These are phyloP conservation scores for Rhodotorula sp. DNA, from an alignment of 1,284 basidiomycete genomes.

Conservation along the genomic window DNA sequence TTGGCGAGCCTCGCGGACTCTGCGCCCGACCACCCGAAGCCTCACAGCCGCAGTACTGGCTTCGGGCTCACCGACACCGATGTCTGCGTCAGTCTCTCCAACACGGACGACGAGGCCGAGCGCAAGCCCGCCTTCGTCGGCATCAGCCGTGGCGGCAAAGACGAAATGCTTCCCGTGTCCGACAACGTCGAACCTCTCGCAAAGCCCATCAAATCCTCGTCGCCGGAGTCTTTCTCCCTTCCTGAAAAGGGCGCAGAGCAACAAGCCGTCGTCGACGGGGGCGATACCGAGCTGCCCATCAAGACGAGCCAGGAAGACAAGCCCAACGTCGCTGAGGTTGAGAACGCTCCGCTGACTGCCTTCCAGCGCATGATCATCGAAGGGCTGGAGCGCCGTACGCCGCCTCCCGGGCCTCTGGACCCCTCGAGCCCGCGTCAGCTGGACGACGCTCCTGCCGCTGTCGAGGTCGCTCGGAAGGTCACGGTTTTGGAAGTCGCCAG, in stretches of 20 bases:
- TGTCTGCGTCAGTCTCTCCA: constrained; percentile 1
- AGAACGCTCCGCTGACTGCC: background rate
- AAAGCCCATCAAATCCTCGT: too few relatives aligned
- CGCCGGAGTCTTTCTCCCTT: too few relatives aligned
- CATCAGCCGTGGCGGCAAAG: background rate
- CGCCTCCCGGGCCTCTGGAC: background rate
- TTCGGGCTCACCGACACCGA: constrained; percentile 25
- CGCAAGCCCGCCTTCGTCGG: background rate
- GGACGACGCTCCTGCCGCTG: background rate
- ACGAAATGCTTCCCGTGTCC: too few relatives aligned
- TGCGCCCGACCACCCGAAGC: background rate
- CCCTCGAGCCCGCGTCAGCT: too few relatives aligned
- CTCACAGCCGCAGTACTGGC: background rate
- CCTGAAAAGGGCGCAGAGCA: background rate
- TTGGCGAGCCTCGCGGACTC: background rate
- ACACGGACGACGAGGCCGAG: background rate
- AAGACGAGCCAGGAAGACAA: background rate
- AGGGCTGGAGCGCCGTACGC: background rate
- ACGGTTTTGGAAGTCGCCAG: background rate
- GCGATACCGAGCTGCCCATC: constrained; percentile 1
- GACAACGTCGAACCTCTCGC: too few relatives aligned
- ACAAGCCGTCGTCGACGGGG: background rate
- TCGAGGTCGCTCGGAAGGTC: background rate
- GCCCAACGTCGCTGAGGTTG: background rate
- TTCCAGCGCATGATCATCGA: background rate